Conservation (phyloP, 148 eudicot species). For the Fagopyrum tataricum region DNA sequence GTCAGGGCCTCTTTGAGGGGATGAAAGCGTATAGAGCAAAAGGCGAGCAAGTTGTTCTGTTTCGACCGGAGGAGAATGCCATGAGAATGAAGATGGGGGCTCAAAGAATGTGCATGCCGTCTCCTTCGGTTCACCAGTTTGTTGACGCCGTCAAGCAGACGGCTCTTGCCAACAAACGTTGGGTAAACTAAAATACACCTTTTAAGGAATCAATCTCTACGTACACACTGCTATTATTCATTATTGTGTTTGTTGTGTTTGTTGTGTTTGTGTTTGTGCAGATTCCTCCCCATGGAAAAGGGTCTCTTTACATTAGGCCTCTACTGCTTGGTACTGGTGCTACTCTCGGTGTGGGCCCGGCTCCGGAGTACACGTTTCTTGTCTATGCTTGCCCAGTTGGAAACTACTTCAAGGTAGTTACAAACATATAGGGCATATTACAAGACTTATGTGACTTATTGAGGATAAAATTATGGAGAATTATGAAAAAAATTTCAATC, state of each 20-base stretch:
- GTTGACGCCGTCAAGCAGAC: constrained; percentile 75
- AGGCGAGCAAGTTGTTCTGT: constrained; percentile 63
- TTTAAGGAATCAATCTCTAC: too few relatives aligned
- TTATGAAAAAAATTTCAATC: too few relatives aligned
- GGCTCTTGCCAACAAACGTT: constrained; percentile 77
- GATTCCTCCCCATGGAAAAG: constrained; percentile 89
- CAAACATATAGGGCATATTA: too few relatives aligned
- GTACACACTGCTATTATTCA: not conserved
- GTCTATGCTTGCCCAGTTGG: constrained; percentile 91
- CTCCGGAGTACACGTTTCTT: constrained; percentile 93
- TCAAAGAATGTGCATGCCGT: too few relatives aligned
- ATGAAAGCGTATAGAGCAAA: constrained; percentile 71
- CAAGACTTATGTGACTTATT: too few relatives aligned
- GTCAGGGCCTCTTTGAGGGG: constrained; percentile 96
- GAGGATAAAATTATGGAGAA: too few relatives aligned
- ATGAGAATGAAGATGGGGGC: constrained; percentile 61
- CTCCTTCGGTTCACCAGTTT: constrained; percentile 84
- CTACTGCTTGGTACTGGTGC: constrained; percentile 90
- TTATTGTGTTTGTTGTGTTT: too few relatives aligned
- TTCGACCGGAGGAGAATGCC: constrained; percentile 88
- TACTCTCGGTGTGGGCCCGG: constrained; percentile 80
- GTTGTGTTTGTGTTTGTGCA: too few relatives aligned
- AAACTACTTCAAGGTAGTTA: constrained; percentile 89
- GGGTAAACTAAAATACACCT: too few relatives aligned
- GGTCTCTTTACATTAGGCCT: constrained; percentile 78